phyloP scores from a whole-genome alignment of 768 basidiomycete genomes.

The Lactarius tabidus region DNA sequence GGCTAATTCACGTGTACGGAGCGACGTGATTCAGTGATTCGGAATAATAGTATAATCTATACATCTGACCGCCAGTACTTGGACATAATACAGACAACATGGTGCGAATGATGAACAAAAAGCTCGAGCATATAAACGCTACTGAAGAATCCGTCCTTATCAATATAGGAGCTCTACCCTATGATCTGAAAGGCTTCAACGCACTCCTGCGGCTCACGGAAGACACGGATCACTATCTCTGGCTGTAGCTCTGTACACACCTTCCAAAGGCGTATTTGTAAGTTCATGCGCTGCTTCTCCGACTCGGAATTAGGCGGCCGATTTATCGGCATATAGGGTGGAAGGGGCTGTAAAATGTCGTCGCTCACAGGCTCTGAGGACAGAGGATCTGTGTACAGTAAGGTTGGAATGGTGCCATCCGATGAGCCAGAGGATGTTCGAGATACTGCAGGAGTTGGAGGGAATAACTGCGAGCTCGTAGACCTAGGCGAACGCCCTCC shows the following conservation, averaged over 20 bases:
- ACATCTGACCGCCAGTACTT: neutral
- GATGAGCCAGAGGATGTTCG: constrained; percentile 1
- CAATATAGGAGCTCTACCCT: constrained; percentile 2
- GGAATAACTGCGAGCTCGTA: neutral
- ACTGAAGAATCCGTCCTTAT: neutral
- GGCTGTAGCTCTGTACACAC: constrained; percentile 57
- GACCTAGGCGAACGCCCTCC: constrained; percentile 12
- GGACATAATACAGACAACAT: constrained; percentile 5
- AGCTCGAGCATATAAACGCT: neutral
- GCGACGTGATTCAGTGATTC: neutral
- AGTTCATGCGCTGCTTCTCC: constrained; percentile 51
- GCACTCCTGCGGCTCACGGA: constrained; percentile 66
- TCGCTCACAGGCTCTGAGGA: constrained; percentile 18
- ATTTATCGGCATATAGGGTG: neutral
- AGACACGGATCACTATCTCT: constrained; percentile 58
- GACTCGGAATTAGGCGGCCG: constrained; percentile 36
- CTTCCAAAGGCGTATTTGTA: constrained; percentile 62
- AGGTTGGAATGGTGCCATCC: neutral
- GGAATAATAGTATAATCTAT: neutral
- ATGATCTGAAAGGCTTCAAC: constrained; percentile 49
- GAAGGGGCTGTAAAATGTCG: neutral
- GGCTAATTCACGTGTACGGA: neutral
- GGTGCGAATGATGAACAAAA: neutral
- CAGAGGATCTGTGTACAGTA: constrained; percentile 4
- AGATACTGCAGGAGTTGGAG: neutral